Evolutionary conservation across 164 flowering plant genomes (phyloP), one percentile per base, ranked within the genome.

Genomic region (Sextonia rubra): DNA sequence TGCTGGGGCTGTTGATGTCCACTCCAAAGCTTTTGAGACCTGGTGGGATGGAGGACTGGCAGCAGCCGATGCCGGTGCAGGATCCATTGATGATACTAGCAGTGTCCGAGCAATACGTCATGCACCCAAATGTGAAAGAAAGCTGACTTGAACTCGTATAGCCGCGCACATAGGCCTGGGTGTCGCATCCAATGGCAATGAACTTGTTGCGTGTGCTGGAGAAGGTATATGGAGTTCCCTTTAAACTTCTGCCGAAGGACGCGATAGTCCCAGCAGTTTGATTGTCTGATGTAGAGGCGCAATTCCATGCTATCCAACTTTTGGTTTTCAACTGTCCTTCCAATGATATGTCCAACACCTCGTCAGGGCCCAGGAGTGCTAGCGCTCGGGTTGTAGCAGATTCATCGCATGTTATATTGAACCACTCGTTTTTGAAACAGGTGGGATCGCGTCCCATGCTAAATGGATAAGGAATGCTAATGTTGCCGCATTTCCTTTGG

Each of bases 401-500:
- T 3, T 56, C 60, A 49, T 73, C 69, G n/a, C 89, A 86, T 30
- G 58, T 76, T 29, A 86, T 44, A 15, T 64, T 22, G 25, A 77
- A 83, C 20, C 63, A 30, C 4, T 64, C 30, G 7, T 3, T 56
- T 15, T 4, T 22, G 12, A 73, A 44, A 0, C 69, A 48, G 74
- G 56, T 77, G 44, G 86, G 79, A 1, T 25, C 70, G n/a, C n/a
- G n/a, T 5, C 37, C 64, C 2, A 76, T 74, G 37, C 89, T 85
- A 29, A 86, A 86, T 8, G 89, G 89, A 66, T 77, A 86, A 20
- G 84, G 87, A 64, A 86, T 80, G 61, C 30, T 71, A 4, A 84
- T 67, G 1, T 75, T 65, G 0, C 89, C 89, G 60, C 89, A 84
- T 0, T 18, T 64, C 20, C 62, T 68, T 25, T 7, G 66, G 71